Base-by-base conservation (phyloP, 768 basidiomycete species). In the Suillus sp. region DNA sequence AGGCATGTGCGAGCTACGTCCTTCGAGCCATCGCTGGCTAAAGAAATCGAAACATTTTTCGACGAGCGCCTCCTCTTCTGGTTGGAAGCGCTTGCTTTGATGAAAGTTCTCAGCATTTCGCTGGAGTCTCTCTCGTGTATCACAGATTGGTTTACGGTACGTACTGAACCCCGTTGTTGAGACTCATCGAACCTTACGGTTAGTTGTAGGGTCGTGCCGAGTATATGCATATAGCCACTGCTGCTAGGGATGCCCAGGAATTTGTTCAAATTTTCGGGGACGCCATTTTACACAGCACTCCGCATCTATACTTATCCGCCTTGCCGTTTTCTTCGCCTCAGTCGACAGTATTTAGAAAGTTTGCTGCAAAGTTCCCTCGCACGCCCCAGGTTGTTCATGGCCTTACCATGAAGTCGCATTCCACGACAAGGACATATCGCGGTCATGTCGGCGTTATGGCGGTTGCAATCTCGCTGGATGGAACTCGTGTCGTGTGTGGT, bases 301-400 rank as follows among this genome's bases (percentile, higher is more conserved):
- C 71, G 2, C 72, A 73, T 43, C 64, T 72, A 14, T 72, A 72
- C 60, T 16, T 72, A 10, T 72, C 71, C 25, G 71, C 67, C 1
- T 35, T 73, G 14, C 70, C 70, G 27, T 72, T 74, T 59, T 47
- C 66, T n/a, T 71, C 69, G 40, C 25, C 42, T 22, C 25, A 61
- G 75, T 80, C 22, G 65, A 32, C 4, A 32, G 10, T 45, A 11
- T 45, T 11, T 45, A 30, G 4, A 11, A 9, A 53, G 25, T 55
- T n/a, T 20, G 62, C 27, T 10, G 11, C 25, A 4, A n/a, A 38
- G 3, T 63, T 63, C 18, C 14, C 43, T 27, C 18, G 53, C 13
- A 35, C 32, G 7, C 9, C 61, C 2, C 50, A 20, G 22, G 16
- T 58, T 4, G 38, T 59, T 18, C 6, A 8, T 25, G 32, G 32